A percentile compares a stretch with the other conserved stretches of the same genome.
phyloP scores from a whole-genome alignment of 768 basidiomycete species.

The Kwoniella sp. region DNA sequence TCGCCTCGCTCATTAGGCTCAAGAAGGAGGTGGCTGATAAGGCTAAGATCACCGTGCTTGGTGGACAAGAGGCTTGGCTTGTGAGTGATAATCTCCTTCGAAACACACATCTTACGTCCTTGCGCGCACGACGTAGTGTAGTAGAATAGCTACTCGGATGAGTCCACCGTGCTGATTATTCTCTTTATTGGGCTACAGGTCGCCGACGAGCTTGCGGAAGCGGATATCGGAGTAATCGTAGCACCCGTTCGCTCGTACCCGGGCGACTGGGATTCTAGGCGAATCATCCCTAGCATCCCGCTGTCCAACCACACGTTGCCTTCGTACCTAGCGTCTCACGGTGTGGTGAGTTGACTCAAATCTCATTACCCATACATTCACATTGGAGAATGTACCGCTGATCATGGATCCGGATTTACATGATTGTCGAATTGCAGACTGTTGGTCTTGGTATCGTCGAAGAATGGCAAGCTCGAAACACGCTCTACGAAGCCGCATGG shows the following conservation, averaged over 20 bases:
- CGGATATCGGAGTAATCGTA: slow-evolving; percentile 71
- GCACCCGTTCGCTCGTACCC: slow-evolving; percentile 73
- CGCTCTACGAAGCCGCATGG: slow-evolving; percentile 81
- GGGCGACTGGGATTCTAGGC: slow-evolving; percentile 65
- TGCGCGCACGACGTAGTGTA: too few relatives aligned
- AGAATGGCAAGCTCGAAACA: slow-evolving; percentile 72
- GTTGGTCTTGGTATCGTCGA: slow-evolving; percentile 62
- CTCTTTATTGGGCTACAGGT: slow-evolving; percentile 53
- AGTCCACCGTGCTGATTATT: slow-evolving; percentile 59
- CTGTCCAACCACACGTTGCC: slow-evolving; percentile 66
- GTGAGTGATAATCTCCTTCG: too few relatives aligned
- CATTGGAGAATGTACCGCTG: neutral
- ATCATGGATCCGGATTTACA: neutral
- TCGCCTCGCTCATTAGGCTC: slow-evolving; percentile 66
- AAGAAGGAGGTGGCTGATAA: slow-evolving; percentile 66
- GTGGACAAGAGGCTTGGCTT: slow-evolving; percentile 53
- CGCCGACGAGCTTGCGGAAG: slow-evolving; percentile 69
- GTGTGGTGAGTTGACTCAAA: slow-evolving; percentile 63
- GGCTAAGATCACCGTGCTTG: slow-evolving; percentile 57
- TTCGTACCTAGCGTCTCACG: slow-evolving; percentile 65
- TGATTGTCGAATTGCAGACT: slow-evolving; percentile 15
- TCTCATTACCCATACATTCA: slow-evolving; percentile 57
- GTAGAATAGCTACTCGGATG: too few relatives aligned
- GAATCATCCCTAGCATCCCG: slow-evolving; percentile 72
- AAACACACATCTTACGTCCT: too few relatives aligned